Percentiles rank a stretch among this genome's conserved stretches.
These are phyloP conservation scores for Entomortierella lignicola DNA, from an alignment of 192 early-diverging fungal species.

Conservation along the genomic window DNA sequence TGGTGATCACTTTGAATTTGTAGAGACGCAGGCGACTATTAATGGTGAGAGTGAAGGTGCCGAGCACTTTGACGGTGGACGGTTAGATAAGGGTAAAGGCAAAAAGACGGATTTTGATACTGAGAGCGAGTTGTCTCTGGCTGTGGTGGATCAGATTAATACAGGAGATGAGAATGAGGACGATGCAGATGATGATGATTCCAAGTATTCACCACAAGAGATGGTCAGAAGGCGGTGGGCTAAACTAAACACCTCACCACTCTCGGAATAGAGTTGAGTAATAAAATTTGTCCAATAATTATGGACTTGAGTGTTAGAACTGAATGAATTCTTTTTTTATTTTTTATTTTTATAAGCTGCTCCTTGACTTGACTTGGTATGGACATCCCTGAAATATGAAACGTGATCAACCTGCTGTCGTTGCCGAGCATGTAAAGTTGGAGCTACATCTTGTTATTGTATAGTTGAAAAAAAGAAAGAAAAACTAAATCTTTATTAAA, in stretches of 20 bases:
- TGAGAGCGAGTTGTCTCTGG: constrained; percentile 1
- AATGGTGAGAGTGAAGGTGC: not conserved
- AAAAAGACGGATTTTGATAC: constrained; percentile 27
- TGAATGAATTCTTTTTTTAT: too few species aligned
- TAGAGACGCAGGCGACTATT: not conserved
- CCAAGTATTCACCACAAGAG: constrained; percentile 36
- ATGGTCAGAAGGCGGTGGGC: constrained; percentile 46
- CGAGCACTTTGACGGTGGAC: not conserved
- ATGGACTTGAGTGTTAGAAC: too few species aligned
- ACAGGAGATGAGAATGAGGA: not conserved
- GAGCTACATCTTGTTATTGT: too few species aligned
- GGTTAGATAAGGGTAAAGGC: constrained; percentile 37
- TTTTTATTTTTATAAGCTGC: too few species aligned
- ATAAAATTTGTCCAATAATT: not conserved
- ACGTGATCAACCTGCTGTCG: too few species aligned
- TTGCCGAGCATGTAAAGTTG: too few species aligned
- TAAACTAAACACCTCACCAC: not conserved
- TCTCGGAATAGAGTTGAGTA: not conserved
- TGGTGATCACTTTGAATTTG: not conserved
- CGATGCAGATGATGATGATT: constrained; percentile 24
- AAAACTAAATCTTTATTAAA: too few species aligned
- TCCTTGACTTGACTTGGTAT: too few species aligned
- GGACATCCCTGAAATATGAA: too few species aligned
- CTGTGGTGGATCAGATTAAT: not conserved
- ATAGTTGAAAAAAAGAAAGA: too few species aligned